These are phyloP conservation scores for Aspergillus fructus DNA, from an alignment of 2,329 filamentous ascomycete species.

Conservation along the genomic window DNA sequence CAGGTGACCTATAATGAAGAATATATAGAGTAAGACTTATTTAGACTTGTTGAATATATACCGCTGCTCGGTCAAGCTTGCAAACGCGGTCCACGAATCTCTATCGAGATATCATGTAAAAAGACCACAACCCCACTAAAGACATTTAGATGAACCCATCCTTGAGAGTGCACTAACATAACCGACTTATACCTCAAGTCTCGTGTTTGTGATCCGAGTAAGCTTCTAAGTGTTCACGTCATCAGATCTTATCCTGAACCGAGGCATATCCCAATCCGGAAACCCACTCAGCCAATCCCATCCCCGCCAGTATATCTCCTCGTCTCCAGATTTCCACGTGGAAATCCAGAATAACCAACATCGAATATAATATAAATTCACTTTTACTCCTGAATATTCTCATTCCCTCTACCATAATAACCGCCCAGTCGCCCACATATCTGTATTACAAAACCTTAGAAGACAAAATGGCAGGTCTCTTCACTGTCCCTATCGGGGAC, in stretches of 20 bases:
- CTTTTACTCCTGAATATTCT: too few relatives aligned
- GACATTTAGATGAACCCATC: not conserved
- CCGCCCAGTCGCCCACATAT: not conserved
- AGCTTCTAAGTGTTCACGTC: not conserved
- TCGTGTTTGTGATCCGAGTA: not conserved
- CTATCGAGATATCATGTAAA: too few relatives aligned
- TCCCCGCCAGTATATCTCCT: not conserved
- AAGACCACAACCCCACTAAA: not conserved
- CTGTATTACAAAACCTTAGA: too few relatives aligned
- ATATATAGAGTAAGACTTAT: not conserved
- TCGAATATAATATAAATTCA: not conserved
- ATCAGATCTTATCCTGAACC: not conserved
- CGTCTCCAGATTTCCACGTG: not conserved
- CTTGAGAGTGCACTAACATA: not conserved
- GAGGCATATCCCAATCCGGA: constrained; percentile 2
- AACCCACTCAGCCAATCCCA: not conserved
- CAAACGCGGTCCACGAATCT: too few relatives aligned
- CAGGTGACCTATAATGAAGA: not conserved
- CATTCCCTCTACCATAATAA: not conserved
- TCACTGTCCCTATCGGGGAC: constrained; percentile 59
- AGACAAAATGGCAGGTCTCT: constrained; percentile 42
- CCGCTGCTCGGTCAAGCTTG: too few relatives aligned
- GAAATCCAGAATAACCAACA: not conserved
- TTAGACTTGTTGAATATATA: not conserved
- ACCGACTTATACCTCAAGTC: not conserved